Base-by-base conservation (phyloP, 2,329 filamentous ascomycete genomes). In the Endoconidiophora polonica region DNA sequence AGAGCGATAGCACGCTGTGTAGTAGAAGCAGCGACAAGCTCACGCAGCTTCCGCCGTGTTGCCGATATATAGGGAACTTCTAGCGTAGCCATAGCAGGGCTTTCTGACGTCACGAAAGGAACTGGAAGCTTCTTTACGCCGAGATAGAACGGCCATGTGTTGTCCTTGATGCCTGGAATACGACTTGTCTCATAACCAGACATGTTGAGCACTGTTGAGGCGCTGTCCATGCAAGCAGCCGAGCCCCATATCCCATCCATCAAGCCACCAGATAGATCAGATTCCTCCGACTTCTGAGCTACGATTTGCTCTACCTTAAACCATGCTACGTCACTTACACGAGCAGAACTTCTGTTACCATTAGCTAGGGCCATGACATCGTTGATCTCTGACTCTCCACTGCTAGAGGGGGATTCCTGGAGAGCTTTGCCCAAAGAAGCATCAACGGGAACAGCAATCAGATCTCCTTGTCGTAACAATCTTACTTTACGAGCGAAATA, bases 371-470 rank as follows among this genome's bases (percentile, higher is more conserved):
- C 68, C 58, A 74, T 67, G 49, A 70, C 72, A 54, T 94, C 87
- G 52, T 94, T 86, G 29, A 90, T 79, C 44, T 79, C 77, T 2
- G 74, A 70, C 24, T 52, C 46, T 48, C 76, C 73, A 10, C 74
- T 74, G 3, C 68, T 64, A 2, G 67, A 64, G n/a, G 70, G 66
- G 3, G 77, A 70, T 58, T 93, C 83, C 56, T 88, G 88, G 3
- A 95, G 72, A 2, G 84, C 83, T 52, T 82, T 77, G 2, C 87
- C 90, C 1, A 96, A 72, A 48, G 81, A 78, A 48, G 88, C 85
- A 59, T 98, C 90, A 24, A 98, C 80, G 2, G 86, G 81, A 10
- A 98, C 82, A 16, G 85, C 88, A 49, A 98, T 80, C 10, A 95
- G 67, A 64, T 98, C 91, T 2, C 88, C 90, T 39, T 77, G 80